Evolutionary conservation across 768 basidiomycete species (phyloP), one percentile per base, ranked within the genome.

Genomic region (Sporobolomyces phaffii): DNA sequence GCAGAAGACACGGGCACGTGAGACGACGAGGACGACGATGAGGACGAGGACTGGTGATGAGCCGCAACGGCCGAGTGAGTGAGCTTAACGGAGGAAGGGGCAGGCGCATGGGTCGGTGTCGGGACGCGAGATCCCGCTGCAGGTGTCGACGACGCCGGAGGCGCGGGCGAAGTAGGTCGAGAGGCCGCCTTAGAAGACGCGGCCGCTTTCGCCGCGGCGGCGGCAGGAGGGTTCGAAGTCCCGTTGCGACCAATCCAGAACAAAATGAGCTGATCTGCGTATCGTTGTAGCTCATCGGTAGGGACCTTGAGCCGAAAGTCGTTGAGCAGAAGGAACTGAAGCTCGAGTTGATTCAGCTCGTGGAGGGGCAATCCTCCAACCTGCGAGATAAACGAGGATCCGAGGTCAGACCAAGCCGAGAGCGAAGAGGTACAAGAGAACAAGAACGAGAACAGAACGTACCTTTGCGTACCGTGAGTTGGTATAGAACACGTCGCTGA

Each of bases 401-500:
- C 57, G 45, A 40, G 15, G 33, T 11, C 29, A 60, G 24, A n/a
- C n/a, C n/a, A n/a, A n/a, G n/a, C n/a, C n/a, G n/a, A n/a, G n/a
- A n/a, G n/a, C n/a, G n/a, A n/a, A n/a, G n/a, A n/a, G n/a, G n/a
- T n/a, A n/a, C n/a, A n/a, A n/a, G n/a, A n/a, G n/a, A n/a, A n/a
- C n/a, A n/a, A n/a, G n/a, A n/a, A n/a, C n/a, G n/a, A n/a, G n/a
- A n/a, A n/a, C n/a, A 41, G 33, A 56, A 50, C 2, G 44, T 40
- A 90, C 91, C 85, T 98, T 99, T 59, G 96, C 96, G 76, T 99
- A 99, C 34, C 94, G 83, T 13, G 94, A 96, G 74, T 99, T 99
- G 20, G 96, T 97, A 79, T 99, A 98, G 75, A 99, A 99, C 5
- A 99, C 91, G 77, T 98, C 96, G 61, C 87, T 89, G 77, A 98